Evolutionary conservation across 768 basidiomycete species (phyloP).

Genomic region (Nidularia pulvinata): DNA sequence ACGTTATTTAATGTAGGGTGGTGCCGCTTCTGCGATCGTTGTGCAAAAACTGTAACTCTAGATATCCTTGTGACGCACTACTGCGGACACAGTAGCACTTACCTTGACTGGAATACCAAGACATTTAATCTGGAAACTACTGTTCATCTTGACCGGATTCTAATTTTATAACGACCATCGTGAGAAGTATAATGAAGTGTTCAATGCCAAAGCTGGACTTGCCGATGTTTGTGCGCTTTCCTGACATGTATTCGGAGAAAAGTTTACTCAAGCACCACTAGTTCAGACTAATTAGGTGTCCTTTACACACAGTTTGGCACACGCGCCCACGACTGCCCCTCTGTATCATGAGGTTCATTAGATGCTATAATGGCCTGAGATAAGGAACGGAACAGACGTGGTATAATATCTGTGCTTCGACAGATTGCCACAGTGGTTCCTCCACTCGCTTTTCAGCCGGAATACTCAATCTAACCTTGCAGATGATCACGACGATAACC

Average conservation of each 20-base stretch:
- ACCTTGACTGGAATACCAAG: background rate
- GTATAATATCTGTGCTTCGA: too few relatives aligned
- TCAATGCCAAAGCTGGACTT: background rate
- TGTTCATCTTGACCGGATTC: background rate
- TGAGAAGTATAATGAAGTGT: background rate
- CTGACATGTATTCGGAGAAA: background rate
- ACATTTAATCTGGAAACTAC: background rate
- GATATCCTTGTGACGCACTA: constrained; percentile 7
- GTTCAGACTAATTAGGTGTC: background rate
- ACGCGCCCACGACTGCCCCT: background rate
- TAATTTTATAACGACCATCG: background rate
- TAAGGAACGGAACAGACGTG: background rate
- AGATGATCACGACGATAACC: constrained; percentile 3
- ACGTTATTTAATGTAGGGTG: constrained; percentile 56
- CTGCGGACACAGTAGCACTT: background rate
- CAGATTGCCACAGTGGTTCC: too few relatives aligned
- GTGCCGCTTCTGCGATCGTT: constrained; percentile 89
- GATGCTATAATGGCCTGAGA: background rate
- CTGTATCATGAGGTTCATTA: background rate
- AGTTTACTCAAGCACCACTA: background rate
- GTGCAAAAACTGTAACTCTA: constrained; percentile 77
- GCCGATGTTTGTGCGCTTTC: background rate
- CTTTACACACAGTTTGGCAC: background rate
- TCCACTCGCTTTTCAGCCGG: too few relatives aligned
- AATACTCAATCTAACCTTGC: too few relatives aligned